Base-by-base conservation (phyloP, 2,329 filamentous ascomycete species). In the Leptographium procerum region DNA sequence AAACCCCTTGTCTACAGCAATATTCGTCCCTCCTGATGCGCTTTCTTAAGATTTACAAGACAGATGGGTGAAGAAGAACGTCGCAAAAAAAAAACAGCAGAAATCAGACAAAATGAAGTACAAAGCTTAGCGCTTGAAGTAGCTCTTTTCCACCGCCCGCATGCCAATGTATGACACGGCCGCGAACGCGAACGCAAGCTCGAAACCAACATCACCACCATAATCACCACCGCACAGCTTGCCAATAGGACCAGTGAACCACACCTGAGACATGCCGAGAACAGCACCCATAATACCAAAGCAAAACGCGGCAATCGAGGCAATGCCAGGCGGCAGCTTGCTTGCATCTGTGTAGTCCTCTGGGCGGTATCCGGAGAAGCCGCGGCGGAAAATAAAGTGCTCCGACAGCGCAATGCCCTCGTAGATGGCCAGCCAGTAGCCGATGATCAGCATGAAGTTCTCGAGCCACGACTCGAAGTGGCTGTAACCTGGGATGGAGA, bases 171-270 rank as follows among this genome's bases (percentile, higher is more conserved):
- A 88, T 1, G 72, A 71, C 1, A 77, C 63, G 8, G 77, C 70
- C 10, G 63, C 57, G 31, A 66, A 66, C 31, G 22, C 22, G 55
- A 86, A 79, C 0, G 82, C 83, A 67, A 84, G 70, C 72, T 87
- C 83, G 59, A 87, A 85, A 1, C 84, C 84, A 65, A 87, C 78
- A 63, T 87, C 84, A 0, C 64, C 64, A 29, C 64, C 64, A 50
- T 43, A 61, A 0, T 55, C 58, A 24, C 60, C 57, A 28, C 84
- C 84, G 33, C 82, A 83, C 33, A 66, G 76, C 67, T 74, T 70
- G 1, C 82, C 83, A 61, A 86, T 79, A 0, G 82, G 82, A 0
- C 83, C 83, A 24, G 75, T 80, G 65, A 77, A 86, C 82, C 82
- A 85, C 13, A 75, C 77, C 69, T 84, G 80, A 14, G 75, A 74